phyloP scores from a whole-genome alignment of 306 rosid genomes.

The Malus orientalis region DNA sequence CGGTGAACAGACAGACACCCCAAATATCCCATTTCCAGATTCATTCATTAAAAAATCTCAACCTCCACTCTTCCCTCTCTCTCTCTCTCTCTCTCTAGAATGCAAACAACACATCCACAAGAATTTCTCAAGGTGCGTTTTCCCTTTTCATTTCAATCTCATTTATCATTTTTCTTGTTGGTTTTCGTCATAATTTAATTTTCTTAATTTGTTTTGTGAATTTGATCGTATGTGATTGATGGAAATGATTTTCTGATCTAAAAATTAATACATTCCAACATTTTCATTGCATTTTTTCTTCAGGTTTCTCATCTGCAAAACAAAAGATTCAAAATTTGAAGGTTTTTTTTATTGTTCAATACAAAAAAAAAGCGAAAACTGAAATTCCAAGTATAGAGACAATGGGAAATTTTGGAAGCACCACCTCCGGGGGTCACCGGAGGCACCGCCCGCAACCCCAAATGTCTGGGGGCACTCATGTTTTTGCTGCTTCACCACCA shows the following conservation, averaged over 20 bases:
- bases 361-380: background rate
- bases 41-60: background rate
- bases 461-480: background rate
- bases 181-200: background rate
- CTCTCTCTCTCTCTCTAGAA: background rate
- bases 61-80: background rate
- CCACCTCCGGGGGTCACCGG: conserved; percentile 6
- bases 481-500: conserved; percentile 15
- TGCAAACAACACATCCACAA: background rate
- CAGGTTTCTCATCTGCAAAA: background rate
- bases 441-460: conserved; percentile 20
- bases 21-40: background rate
- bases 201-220: background rate
- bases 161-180: background rate
- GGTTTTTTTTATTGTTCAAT: background rate
- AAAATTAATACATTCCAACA: background rate
- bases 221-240: background rate
- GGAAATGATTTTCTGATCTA: background rate
- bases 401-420: conserved; percentile 38
- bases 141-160: background rate
- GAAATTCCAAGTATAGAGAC: background rate
- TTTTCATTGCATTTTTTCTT: background rate
- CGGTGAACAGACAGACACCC: background rate
- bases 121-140: background rate
- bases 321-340: background rate